These are phyloP conservation scores for Afroboletus lepidellus DNA, from an alignment of 1,284 basidiomycete genomes.

Conservation along the genomic window DNA sequence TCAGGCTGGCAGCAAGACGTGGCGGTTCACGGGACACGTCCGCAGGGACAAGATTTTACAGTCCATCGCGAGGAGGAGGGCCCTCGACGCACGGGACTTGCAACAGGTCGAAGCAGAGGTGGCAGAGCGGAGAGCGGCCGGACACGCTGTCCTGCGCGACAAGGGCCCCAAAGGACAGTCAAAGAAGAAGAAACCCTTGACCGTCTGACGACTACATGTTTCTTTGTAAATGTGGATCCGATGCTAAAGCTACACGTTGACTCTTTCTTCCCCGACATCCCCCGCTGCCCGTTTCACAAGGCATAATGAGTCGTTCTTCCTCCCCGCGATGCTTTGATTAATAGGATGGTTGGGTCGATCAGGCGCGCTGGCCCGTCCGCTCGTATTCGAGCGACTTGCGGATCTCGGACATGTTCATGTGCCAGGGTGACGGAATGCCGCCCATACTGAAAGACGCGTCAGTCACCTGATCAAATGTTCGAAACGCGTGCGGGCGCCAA, in stretches of 20 bases:
- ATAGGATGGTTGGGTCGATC: slow-evolving; percentile 6
- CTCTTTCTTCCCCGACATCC: not conserved
- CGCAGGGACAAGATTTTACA: slow-evolving; percentile 45
- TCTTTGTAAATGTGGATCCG: slow-evolving; percentile 4
- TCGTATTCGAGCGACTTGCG: slow-evolving; percentile 34
- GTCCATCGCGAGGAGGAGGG: slow-evolving; percentile 31
- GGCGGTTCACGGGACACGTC: slow-evolving; percentile 42
- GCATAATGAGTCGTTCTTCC: not conserved
- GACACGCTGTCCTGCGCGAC: slow-evolving; percentile 24
- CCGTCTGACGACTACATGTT: slow-evolving; percentile 1
- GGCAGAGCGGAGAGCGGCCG: slow-evolving; percentile 22
- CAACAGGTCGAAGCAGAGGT: slow-evolving; percentile 26
- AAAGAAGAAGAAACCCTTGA: slow-evolving; percentile 15
- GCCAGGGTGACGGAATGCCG: slow-evolving; percentile 32
- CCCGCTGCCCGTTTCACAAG: not conserved
- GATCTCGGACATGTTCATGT: slow-evolving; percentile 29
- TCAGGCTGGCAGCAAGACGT: slow-evolving; percentile 47
- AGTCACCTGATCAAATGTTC: slow-evolving; percentile 4
- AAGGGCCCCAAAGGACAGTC: slow-evolving; percentile 11
- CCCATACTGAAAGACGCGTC: slow-evolving; percentile 16
- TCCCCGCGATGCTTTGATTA: not conserved
- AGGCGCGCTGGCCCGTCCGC: slow-evolving; percentile 14
- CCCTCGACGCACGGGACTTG: slow-evolving; percentile 23
- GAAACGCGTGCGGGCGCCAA: not conserved
- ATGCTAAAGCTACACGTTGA: slow-evolving; percentile 27